These are phyloP conservation scores for Porodaedalea pini DNA, from an alignment of 1,284 basidiomycete species.

Conservation along the genomic window DNA sequence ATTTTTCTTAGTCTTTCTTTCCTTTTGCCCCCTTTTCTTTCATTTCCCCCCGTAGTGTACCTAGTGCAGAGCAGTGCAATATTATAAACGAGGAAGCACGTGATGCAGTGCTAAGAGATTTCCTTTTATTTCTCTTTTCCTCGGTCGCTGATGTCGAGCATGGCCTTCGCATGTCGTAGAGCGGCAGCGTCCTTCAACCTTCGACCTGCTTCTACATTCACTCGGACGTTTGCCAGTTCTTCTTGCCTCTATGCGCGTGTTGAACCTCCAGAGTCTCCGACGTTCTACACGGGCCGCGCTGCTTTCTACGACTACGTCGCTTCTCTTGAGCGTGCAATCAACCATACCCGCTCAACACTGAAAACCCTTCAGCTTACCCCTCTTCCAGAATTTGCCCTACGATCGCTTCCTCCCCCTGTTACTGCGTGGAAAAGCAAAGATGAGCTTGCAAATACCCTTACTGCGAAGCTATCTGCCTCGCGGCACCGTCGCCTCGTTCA, in stretches of 20 bases:
- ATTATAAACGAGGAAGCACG: too few relatives aligned
- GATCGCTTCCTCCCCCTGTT: conserved; percentile 53
- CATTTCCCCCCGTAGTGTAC: too few relatives aligned
- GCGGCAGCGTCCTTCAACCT: neutral
- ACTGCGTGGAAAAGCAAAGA: conserved; percentile 67
- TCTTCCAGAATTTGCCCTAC: conserved; percentile 67
- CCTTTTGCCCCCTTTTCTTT: too few relatives aligned
- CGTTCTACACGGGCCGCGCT: conserved; percentile 86
- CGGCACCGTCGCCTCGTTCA: conserved; percentile 69
- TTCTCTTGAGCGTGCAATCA: conserved; percentile 64
- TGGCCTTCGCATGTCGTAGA: conserved; percentile 15
- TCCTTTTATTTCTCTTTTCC: conserved; percentile 5
- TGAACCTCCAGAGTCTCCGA: conserved; percentile 52
- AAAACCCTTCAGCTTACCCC: conserved; percentile 71
- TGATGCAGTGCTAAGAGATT: too few relatives aligned
- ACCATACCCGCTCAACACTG: conserved; percentile 56
- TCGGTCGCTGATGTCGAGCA: too few relatives aligned
- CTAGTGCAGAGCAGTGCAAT: too few relatives aligned
- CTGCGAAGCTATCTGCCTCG: conserved; percentile 61
- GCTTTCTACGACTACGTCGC: conserved; percentile 73
- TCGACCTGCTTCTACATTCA: neutral
- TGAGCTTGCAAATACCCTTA: conserved; percentile 57
- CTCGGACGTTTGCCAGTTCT: neutral
- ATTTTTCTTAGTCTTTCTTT: too few relatives aligned
- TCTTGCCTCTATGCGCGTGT: conserved; percentile 16